Base-by-base conservation (phyloP, 2,329 filamentous ascomycete species). In the Phaeomoniella chlamydospora region DNA sequence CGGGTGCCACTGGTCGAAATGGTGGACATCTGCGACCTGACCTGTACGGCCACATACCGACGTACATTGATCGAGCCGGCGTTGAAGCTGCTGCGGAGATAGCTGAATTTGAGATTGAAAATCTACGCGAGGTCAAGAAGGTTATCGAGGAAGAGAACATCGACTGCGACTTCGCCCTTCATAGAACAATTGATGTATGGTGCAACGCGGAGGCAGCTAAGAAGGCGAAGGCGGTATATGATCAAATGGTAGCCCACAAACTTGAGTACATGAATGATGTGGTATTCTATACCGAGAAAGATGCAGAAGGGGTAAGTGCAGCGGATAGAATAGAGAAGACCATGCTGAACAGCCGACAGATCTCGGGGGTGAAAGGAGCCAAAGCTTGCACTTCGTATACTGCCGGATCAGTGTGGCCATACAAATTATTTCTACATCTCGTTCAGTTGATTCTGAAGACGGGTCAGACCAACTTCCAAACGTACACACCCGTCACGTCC, bases 1-100 rank as follows among this genome's bases (percentile, higher is more conserved):
- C 57, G 12, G 62, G 61, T 3, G 62, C 62, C 2, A 64, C 59
- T 15, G 61, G 57, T 5, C 53, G 60, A 15, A 64, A 65, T 44
- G 62, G 63, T 12, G 61, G 62, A 1, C 61, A 65, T 41, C 34
- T 65, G 18, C 55, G 58, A 32, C 61, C 62, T 3, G 58, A 61
- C 41, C 34, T 58, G 5, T 64, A 63, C 40, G 53, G 52, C 18
- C 51, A 53, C 14, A 54, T 59, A 4, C 43, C 50, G 4, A 53
- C 39, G 5, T 46, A 55, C 17, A 50, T 50, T 6, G 40, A 45
- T 3, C 45, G 53, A 15, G 46, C 54, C 38, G 58, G 61, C 1
- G 26, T 52, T 2, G 48, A 58, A 18, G 54, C 52, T 4, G 61
- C 53, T 4, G 45, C 49, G 6, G 56, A 62, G 39, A 43, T 62